Evolutionary conservation across 208 protist genomes (phyloP).

Genomic region (Acanthamoeba castellanii): DNA sequence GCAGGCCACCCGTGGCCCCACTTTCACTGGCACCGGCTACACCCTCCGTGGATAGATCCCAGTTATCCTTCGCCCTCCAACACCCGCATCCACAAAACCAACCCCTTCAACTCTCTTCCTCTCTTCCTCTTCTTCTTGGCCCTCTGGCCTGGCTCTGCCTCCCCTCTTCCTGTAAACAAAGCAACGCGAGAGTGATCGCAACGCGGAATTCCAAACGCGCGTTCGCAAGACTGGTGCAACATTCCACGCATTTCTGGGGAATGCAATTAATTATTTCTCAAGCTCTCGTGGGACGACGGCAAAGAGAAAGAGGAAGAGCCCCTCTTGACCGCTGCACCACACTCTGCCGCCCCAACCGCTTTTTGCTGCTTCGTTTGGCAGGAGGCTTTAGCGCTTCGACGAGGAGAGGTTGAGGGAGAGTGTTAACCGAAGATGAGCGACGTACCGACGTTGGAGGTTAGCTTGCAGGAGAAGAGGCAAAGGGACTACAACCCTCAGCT

Average conservation of each 20-base stretch:
- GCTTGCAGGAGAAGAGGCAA: background rate
- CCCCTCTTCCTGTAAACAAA: slow-evolving; percentile 14
- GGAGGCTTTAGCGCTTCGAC: too few species aligned
- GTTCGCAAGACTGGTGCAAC: too few species aligned
- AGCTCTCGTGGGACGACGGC: too few species aligned
- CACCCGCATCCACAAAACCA: background rate
- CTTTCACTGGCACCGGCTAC: background rate
- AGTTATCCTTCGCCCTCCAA: background rate
- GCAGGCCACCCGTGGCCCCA: background rate
- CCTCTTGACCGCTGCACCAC: too few species aligned
- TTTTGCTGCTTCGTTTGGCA: background rate
- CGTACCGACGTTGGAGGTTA: background rate
- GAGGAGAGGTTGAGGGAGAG: background rate
- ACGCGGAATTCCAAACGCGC: too few species aligned
- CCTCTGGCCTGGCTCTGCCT: background rate
- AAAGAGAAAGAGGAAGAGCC: too few species aligned
- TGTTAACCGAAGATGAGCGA: background rate
- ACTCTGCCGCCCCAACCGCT: too few species aligned
- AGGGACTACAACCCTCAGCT: background rate
- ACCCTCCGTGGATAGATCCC: background rate
- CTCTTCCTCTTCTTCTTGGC: background rate
- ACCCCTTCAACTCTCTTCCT: background rate
- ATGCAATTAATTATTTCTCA: too few species aligned
- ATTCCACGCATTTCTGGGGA: too few species aligned
- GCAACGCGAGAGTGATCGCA: background rate